phyloP scores from a whole-genome alignment of 352 stramenopile genomes.

The Phytophthora podocarpi region DNA sequence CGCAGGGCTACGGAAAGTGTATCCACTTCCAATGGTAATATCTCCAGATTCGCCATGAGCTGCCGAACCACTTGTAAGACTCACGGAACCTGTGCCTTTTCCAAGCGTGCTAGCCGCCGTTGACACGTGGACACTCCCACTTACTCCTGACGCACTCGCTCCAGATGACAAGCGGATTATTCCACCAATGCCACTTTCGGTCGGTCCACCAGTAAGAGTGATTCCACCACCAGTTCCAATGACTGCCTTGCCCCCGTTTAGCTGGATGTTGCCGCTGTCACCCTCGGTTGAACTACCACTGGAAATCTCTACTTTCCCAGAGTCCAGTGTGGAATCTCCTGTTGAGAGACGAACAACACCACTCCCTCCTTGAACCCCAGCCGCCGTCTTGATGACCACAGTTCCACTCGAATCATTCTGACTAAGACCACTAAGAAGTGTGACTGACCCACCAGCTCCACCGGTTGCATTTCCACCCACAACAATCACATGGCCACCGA shows the following conservation, averaged over 20 bases:
- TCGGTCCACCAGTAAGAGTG: constrained; percentile 49
- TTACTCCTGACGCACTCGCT: constrained; percentile 35
- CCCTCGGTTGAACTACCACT: constrained; percentile 51
- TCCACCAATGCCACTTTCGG: constrained; percentile 44
- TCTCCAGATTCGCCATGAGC: constrained; percentile 26
- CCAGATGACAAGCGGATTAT: constrained; percentile 42
- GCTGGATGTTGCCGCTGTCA: constrained; percentile 54
- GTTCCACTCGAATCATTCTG: constrained; percentile 38
- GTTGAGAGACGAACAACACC: constrained; percentile 43
- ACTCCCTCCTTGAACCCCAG: constrained; percentile 25
- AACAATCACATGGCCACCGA: constrained; percentile 46
- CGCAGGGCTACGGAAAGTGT: constrained; percentile 18
- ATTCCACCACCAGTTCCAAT: constrained; percentile 50
- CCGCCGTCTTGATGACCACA: constrained; percentile 37
- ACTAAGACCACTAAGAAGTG: constrained; percentile 52
- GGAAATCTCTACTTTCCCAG: constrained; percentile 51
- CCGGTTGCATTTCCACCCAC: constrained; percentile 48
- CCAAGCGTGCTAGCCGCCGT: constrained; percentile 18
- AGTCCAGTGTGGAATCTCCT: constrained; percentile 33
- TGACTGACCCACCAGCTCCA: constrained; percentile 50
- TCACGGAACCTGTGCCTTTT: constrained; percentile 34
- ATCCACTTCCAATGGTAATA: constrained; percentile 35
- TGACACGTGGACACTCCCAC: constrained; percentile 32
- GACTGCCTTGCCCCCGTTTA: constrained; percentile 51
- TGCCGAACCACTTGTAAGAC: constrained; percentile 37